Conservation (phyloP, 1,284 basidiomycete genomes). For the Ceratobasidium sp. region DNA sequence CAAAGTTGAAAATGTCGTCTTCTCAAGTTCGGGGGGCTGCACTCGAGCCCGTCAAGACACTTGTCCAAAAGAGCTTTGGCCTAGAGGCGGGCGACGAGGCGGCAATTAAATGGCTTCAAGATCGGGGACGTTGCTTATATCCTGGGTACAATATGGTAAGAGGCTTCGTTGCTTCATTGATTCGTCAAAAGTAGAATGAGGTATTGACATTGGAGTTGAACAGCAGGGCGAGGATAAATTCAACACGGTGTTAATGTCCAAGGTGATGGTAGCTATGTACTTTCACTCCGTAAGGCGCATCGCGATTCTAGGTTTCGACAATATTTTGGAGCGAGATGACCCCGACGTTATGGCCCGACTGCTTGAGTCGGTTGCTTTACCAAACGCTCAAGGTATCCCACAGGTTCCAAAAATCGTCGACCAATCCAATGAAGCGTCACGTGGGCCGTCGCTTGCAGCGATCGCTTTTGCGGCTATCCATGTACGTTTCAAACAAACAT, state of each 20-base stretch:
- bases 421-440: neutral
- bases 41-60: neutral
- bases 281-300: neutral
- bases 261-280: neutral
- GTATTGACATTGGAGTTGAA: neutral
- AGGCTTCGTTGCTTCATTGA: neutral
- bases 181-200: neutral
- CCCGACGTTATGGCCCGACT: neutral
- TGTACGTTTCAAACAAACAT: neutral
- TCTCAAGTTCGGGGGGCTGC: neutral
- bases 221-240: neutral
- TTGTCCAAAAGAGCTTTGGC: neutral
- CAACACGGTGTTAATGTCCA: neutral
- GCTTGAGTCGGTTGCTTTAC: neutral
- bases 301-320: neutral
- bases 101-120: neutral
- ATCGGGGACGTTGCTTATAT: neutral
- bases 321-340: neutral
- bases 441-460: neutral
- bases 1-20: neutral
- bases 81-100: neutral
- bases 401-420: neutral
- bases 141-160: neutral
- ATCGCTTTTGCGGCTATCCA: conserved; percentile 1
- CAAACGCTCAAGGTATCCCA: neutral